Evolutionary conservation across 805 yeast species (phyloP).

Genomic region (Candida tammaniensis): DNA sequence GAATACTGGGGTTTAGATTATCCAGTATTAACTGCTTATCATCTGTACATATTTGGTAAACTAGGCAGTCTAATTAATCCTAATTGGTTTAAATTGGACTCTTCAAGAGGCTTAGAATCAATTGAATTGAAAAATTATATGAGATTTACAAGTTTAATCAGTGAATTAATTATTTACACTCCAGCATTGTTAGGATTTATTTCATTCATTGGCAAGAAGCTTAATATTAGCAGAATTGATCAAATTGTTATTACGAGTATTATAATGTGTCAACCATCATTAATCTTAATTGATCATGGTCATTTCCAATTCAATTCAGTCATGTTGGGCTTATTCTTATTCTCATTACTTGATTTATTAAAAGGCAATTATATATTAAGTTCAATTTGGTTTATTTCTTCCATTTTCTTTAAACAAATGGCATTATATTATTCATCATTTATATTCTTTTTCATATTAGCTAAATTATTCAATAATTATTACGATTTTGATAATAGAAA

Average conservation of each 20-base stretch:
- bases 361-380: conserved; percentile 65
- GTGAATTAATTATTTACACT: conserved; percentile 71
- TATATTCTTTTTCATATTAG: conserved; percentile 75
- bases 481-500: conserved; percentile 15
- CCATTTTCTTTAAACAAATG: conserved; percentile 92
- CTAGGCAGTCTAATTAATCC: conserved; percentile 64
- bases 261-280: conserved; percentile 79
- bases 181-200: conserved; percentile 79
- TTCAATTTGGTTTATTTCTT: conserved; percentile 70
- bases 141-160: conserved; percentile 74
- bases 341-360: conserved; percentile 63
- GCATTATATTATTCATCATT: conserved; percentile 89
- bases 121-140: conserved; percentile 71
- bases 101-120: conserved; percentile 74
- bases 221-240: conserved; percentile 59
- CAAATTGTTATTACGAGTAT: conserved; percentile 75
- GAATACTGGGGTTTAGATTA: conserved; percentile 97
- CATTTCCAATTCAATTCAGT: conserved; percentile 95
- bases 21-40: conserved; percentile 95
- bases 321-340: conserved; percentile 83
- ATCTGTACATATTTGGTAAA: conserved; percentile 75
- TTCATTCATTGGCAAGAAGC: conserved; percentile 63
- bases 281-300: conserved; percentile 89
- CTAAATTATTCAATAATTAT: conserved; percentile 32
- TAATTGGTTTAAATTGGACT: conserved; percentile 71